phyloP scores from a whole-genome alignment of 768 basidiomycete species.

The Agrocybe praecox region DNA sequence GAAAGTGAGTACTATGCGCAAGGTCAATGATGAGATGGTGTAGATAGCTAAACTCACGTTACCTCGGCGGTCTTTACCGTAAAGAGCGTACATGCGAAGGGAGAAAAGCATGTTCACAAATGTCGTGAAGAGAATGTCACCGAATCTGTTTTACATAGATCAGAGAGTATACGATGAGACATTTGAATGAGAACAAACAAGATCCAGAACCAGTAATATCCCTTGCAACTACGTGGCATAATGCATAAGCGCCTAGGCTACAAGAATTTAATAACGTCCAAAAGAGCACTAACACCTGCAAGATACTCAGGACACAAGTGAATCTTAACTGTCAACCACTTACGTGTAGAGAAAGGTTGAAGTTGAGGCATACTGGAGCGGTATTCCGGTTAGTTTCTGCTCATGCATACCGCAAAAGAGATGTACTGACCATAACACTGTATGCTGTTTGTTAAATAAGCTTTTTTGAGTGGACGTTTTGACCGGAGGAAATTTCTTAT shows the following conservation, averaged over 20 bases:
- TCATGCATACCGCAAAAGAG: not conserved
- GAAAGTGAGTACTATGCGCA: not conserved
- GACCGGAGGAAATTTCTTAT: no score
- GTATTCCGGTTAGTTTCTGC: not conserved
- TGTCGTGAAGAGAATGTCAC: not conserved
- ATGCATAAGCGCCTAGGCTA: not conserved
- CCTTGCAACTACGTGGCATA: not conserved
- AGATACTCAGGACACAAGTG: no score
- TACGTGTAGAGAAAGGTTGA: not conserved
- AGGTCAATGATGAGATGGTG: not conserved
- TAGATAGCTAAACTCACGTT: not conserved
- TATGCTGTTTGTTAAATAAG: not conserved
- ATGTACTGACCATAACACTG: not conserved
- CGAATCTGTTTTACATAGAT: not conserved
- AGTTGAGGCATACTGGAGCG: not conserved
- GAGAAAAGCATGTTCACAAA: constrained; percentile 2
- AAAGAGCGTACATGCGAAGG: constrained; percentile 8
- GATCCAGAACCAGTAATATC: not conserved
- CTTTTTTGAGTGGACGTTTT: no score
- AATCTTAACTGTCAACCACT: not conserved
- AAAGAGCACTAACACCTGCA: no score
- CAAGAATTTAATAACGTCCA: no score
- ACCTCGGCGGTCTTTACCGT: not conserved
- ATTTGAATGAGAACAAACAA: not conserved
- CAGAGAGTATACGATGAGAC: not conserved